A percentile compares a stretch with the other conserved stretches of the same genome.
phyloP scores from a whole-genome alignment of 129 eudicot genomes.

The Flaveria robusta region DNA sequence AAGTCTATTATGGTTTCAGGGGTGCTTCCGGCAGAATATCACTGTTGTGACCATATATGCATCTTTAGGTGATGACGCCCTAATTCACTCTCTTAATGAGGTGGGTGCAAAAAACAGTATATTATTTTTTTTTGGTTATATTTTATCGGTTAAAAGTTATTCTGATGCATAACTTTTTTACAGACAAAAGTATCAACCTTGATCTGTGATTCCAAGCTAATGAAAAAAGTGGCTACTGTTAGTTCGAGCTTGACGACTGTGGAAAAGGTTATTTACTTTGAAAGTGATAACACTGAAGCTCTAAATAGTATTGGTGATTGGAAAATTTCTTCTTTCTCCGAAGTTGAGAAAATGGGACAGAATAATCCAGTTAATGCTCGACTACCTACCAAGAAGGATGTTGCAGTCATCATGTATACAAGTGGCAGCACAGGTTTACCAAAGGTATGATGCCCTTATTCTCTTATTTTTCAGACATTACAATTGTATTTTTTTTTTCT shows the following conservation, averaged over 20 bases:
- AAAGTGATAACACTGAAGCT: slow-evolving; percentile 48
- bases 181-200: slow-evolving; percentile 90
- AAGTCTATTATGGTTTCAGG: slow-evolving; percentile 46
- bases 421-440: slow-evolving; percentile 99
- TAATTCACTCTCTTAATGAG: slow-evolving; percentile 94
- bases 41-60: slow-evolving; percentile 97
- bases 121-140: not conserved
- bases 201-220: slow-evolving; percentile 80
- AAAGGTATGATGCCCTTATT: slow-evolving; percentile 55
- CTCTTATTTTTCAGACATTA: not conserved
- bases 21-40: slow-evolving; percentile 85
- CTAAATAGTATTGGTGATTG: slow-evolving; percentile 41
- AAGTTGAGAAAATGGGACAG: slow-evolving; percentile 78
- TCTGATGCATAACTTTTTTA: slow-evolving; percentile 25
- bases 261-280: slow-evolving; percentile 66
- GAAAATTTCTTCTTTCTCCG: slow-evolving; percentile 59
- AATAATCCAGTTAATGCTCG: slow-evolving; percentile 47
- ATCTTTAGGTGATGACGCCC: slow-evolving; percentile 92
- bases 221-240: slow-evolving; percentile 76
- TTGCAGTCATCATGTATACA: slow-evolving; percentile 97
- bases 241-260: slow-evolving; percentile 67
- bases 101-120: slow-evolving; percentile 30
- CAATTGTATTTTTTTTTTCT: not conserved
- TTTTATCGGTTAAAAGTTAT: slow-evolving; percentile 6
- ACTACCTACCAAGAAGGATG: slow-evolving; percentile 72